Percentiles rank a stretch among this genome's conserved stretches.
Evolutionary conservation across 139 green algal genomes (phyloP).

Genomic region (Monoraphidium neglectum): DNA sequence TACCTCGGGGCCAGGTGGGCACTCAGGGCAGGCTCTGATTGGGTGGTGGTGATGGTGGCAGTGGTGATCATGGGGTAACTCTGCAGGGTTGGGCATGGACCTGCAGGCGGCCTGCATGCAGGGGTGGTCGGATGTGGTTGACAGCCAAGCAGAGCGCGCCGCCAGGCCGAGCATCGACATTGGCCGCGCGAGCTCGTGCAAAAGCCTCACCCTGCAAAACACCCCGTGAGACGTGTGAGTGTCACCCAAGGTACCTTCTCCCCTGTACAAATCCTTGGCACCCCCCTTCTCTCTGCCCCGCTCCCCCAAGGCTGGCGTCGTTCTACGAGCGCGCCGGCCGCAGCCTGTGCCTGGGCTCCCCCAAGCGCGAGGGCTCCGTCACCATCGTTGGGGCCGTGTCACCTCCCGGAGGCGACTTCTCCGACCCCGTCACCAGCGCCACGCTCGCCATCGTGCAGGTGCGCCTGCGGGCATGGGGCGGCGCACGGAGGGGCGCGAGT

Average conservation of each 20-base stretch:
- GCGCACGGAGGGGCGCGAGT: not conserved
- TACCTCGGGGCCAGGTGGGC: conserved; percentile 82
- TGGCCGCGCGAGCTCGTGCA: too few species aligned
- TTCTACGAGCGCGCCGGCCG: conserved; percentile 99
- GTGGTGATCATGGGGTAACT: too few species aligned
- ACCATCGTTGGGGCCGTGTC: conserved; percentile 99
- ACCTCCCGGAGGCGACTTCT: conserved; percentile 97
- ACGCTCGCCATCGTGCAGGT: conserved; percentile 99
- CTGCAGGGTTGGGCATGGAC: too few species aligned
- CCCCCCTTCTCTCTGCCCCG: not conserved
- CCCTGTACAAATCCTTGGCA: not conserved
- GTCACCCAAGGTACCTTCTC: too few species aligned
- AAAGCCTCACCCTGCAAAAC: too few species aligned
- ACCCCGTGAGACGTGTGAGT: too few species aligned
- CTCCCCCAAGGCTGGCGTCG: conserved; percentile 72
- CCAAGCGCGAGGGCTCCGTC: conserved; percentile 92
- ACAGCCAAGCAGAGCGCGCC: too few species aligned
- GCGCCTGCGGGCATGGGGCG: not conserved
- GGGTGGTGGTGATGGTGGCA: too few species aligned
- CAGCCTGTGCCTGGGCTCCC: conserved; percentile 91
- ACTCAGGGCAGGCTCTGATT: too few species aligned
- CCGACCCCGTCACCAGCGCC: conserved; percentile 96
- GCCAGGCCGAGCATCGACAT: too few species aligned
- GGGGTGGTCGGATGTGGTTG: too few species aligned
- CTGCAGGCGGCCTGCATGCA: too few species aligned